Base-by-base conservation (phyloP, 169 alveolate genomes). In the Pseudocohnilembus persalinus region DNA sequence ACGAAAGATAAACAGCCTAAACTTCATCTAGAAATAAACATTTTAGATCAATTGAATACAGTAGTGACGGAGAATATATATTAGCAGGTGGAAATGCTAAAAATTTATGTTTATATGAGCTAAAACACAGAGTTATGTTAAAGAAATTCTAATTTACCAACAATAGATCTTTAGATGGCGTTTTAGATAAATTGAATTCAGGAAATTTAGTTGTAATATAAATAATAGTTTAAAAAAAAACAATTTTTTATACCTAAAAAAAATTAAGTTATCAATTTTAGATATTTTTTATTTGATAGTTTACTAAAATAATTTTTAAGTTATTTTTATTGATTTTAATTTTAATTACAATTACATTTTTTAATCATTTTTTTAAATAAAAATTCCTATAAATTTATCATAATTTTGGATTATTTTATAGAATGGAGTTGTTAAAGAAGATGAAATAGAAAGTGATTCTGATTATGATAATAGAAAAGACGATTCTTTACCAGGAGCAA, bases 1-100 rank as follows among this genome's bases (percentile, higher is more conserved):
- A 83, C 33, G 97, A 96, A 30, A 87, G 91, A 73, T 82, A 88
- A 16, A 88, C 95, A 0, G 90, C 96, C 4, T 89, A 95, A 84
- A 94, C 92, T 81, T 90, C 93, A 1, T 74, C 93, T 0, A 89
- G 93, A 68, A 89, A 93, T 73, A 93, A 94, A 88, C 89, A 90
- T 77, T 94, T 96, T 88, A 93, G 89, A 83, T 83, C 95, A 29
- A 87, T 95, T 29, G 83, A 87, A 49, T 90, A 89, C 74, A 92
- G 94, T 77, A 90, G 93, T 68, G 94, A 94, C 49, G 97, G 96
- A 26, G 91, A 92, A 74, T 81, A 93, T n/a, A 79, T 93, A 76
- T 82, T 96, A 29, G 96, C 95, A 76, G 98, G 96, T 31, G 98
- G 98, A 28, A 92, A 94, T 82, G 85, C 95, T 68, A 94, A 94